These are phyloP conservation scores for Pythium biforme DNA, from an alignment of 352 stramenopile genomes.

Conservation along the genomic window DNA sequence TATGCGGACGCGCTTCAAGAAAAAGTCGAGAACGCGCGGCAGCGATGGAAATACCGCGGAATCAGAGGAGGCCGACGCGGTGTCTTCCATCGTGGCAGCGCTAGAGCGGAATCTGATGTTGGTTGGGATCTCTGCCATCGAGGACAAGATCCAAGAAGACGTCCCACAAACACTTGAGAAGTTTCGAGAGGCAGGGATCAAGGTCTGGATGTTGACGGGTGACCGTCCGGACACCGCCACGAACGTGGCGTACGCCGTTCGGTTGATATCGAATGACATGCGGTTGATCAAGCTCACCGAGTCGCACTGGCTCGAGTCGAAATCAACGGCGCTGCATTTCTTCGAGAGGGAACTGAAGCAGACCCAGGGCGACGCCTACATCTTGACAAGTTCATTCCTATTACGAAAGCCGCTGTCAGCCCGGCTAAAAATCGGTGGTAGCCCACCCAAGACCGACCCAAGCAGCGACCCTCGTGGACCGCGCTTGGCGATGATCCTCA, in stretches of 20 bases:
- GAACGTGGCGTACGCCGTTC: slow-evolving; percentile 57
- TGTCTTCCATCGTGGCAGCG: slow-evolving; percentile 39
- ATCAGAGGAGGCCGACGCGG: slow-evolving; percentile 29
- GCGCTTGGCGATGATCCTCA: slow-evolving; percentile 43
- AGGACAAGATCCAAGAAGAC: slow-evolving; percentile 69
- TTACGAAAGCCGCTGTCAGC: not conserved
- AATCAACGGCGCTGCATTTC: slow-evolving; percentile 23
- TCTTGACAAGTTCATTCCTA: not conserved
- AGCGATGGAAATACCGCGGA: not conserved
- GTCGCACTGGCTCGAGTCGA: slow-evolving; percentile 24
- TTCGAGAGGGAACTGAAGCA: slow-evolving; percentile 31
- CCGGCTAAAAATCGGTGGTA: not conserved
- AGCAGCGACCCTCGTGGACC: not conserved
- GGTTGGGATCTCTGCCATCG: slow-evolving; percentile 56
- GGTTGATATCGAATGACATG: slow-evolving; percentile 58
- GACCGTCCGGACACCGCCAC: slow-evolving; percentile 63
- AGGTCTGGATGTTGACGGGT: slow-evolving; percentile 76
- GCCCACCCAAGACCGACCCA: not conserved
- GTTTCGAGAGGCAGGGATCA: slow-evolving; percentile 62
- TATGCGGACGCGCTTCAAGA: not conserved
- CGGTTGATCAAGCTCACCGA: slow-evolving; percentile 42
- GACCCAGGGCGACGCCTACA: not conserved
- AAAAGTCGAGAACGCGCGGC: not conserved
- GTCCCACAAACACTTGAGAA: slow-evolving; percentile 53
- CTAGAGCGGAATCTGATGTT: slow-evolving; percentile 50